Evolutionary conservation across 2,329 filamentous ascomycete genomes (phyloP), one percentile per base, ranked within the genome.

Genomic region (Thielaviopsis euricoi): DNA sequence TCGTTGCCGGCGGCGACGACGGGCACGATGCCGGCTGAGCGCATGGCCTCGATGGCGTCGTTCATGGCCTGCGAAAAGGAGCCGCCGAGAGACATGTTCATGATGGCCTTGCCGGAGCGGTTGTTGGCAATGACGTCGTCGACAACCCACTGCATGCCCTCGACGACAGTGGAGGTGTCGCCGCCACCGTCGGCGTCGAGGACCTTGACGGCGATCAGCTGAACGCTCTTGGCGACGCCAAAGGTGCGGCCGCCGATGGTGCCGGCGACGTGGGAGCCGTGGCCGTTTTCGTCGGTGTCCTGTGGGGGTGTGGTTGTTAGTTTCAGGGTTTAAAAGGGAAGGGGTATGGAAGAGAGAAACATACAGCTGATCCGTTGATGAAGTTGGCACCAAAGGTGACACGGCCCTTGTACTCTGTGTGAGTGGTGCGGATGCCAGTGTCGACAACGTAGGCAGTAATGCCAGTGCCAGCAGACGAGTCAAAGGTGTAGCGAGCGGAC

Each of bases 361-460:
- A 63, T 71, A 76, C 71, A n/a, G 29, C 2, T 46, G 68, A 66
- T 55, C 65, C 62, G 68, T 76, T 71, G 54, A 79, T 68, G 59
- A 77, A 76, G 69, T 80, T 81, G 64, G 71, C 75, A 19, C 68
- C 78, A 60, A 76, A 74, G 10, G 66, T 71, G 19, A 79, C 80
- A 59, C 80, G 76, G 53, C 76, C 77, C 66, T 76, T 71, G 62
- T 78, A 82, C 65, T 81, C 76, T 50, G 66, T 64, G 68, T 86
- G 83, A 6, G 73, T 71, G 43, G 70, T 69, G 57, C 70, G 70
- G 66, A 86, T 79, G 63, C 83, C 83, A 6, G 82, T 85, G 68
- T 86, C 83, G 48, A 86, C 76, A 23, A 86, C 70, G 66, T 80
- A 86, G 26, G 75, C 76, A 22, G 77, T 82, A 63, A 80, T 77